A percentile compares a stretch with the other conserved stretches of the same genome.
phyloP scores from a whole-genome alignment of 2,329 filamentous ascomycete species.

The Ascosphaera acerosa region DNA sequence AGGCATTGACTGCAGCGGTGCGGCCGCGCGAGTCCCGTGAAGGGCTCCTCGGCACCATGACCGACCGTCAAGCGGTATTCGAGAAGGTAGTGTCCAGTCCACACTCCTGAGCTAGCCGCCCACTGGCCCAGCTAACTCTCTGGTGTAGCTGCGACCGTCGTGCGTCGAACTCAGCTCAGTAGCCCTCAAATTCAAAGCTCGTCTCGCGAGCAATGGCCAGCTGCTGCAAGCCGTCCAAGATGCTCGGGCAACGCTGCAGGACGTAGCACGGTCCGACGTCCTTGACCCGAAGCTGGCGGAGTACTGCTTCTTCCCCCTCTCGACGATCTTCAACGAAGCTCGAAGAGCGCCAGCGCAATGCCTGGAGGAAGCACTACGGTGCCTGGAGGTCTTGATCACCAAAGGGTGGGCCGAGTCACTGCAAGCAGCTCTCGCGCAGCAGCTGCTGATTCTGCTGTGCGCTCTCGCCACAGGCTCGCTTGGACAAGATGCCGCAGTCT shows the following conservation, averaged over 20 bases:
- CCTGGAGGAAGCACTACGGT: conserved; percentile 52
- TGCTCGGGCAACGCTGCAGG: conserved; percentile 16
- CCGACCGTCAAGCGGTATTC: too few relatives aligned
- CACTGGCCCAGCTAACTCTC: too few relatives aligned
- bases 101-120: too few relatives aligned
- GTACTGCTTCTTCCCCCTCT: conserved; percentile 85
- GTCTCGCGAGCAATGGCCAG: conserved; percentile 19
- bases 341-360: conserved; percentile 40
- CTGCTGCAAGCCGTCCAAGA: conserved; percentile 24
- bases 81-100: too few relatives aligned
- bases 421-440: conserved; percentile 46
- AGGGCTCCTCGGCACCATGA: too few relatives aligned
- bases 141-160: conserved; percentile 26
- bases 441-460: conserved; percentile 63
- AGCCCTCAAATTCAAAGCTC: conserved; percentile 25
- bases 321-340: conserved; percentile 57
- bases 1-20: too few relatives aligned
- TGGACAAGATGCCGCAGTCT: conserved; percentile 18
- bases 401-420: conserved; percentile 57
- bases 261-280: conserved; percentile 16
- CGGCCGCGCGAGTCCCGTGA: too few relatives aligned
- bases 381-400: conserved; percentile 44
- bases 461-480: conserved; percentile 55
- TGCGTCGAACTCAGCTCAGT: conserved; percentile 33
- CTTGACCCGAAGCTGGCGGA: conserved; percentile 69